Conservation (phyloP, 306 rosid species). For the Lablab purpureus region DNA sequence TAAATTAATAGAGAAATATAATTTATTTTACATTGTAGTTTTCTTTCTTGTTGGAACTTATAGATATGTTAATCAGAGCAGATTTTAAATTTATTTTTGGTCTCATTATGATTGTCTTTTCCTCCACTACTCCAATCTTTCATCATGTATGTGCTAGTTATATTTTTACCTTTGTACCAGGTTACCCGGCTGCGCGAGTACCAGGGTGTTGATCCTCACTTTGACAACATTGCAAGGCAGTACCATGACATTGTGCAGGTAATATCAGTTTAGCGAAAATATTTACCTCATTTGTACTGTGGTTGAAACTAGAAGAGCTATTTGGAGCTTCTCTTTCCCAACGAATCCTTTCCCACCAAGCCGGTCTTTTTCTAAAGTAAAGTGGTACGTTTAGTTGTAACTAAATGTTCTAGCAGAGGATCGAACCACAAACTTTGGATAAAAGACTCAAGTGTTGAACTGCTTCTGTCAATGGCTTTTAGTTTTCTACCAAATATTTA, state of each 20-base stretch:
- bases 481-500: neutral
- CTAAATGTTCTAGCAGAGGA: no score
- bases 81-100: neutral
- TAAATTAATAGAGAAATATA: neutral
- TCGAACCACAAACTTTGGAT: no score
- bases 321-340: no score
- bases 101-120: neutral
- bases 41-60: neutral
- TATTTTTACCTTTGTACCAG: conserved; percentile 52
- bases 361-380: no score
- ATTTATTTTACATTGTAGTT: neutral
- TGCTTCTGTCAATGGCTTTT: no score
- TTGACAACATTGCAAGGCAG: conserved; percentile 83
- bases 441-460: no score
- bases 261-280: conserved; percentile 8
- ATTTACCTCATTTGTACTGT: neutral
- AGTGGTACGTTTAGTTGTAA: no score
- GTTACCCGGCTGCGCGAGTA: conserved; percentile 90
- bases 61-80: neutral
- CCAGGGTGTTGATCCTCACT: conserved; percentile 94
- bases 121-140: neutral
- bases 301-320: no score
- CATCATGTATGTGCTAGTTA: conserved; percentile 29
- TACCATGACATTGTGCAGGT: conserved; percentile 85
- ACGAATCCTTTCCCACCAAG: no score